Percentiles rank a stretch among this genome's conserved stretches.
phyloP scores from a whole-genome alignment of 2,329 filamentous ascomycete species.

The Cladophialophora carrionii region DNA sequence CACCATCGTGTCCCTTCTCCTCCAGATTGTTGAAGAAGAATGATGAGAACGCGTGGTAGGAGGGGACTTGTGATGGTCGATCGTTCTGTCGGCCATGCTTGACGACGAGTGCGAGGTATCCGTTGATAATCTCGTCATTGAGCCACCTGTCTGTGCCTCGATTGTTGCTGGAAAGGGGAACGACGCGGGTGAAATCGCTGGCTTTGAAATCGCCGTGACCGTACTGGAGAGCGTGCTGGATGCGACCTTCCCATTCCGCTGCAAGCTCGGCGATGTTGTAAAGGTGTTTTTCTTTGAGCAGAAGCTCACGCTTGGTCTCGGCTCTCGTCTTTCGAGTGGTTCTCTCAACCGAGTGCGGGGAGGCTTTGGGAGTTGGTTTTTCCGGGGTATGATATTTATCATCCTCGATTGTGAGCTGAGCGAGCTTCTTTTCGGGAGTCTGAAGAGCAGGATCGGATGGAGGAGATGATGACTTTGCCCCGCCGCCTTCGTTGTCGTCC shows the following conservation, averaged over 20 bases:
- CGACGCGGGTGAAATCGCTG: constrained; percentile 35
- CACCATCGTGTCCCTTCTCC: constrained; percentile 46
- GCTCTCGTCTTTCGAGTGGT: constrained; percentile 34
- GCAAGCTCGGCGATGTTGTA: constrained; percentile 45
- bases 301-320: constrained; percentile 36
- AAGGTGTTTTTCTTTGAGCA: constrained; percentile 34
- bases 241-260: constrained; percentile 44
- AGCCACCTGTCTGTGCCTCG: constrained; percentile 44
- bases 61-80: constrained; percentile 42
- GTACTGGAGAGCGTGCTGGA: constrained; percentile 40
- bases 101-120: constrained; percentile 49
- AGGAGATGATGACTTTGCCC: constrained; percentile 10
- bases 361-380: constrained; percentile 33
- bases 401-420: constrained; percentile 28
- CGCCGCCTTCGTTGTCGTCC: constrained; percentile 11
- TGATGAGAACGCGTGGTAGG: constrained; percentile 50
- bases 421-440: constrained; percentile 29
- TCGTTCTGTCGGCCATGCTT: constrained; percentile 39
- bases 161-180: constrained; percentile 25
- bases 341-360: constrained; percentile 27
- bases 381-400: constrained; percentile 18
- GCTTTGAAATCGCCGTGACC: constrained; percentile 30
- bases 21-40: constrained; percentile 51
- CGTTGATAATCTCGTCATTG: constrained; percentile 54
- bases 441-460: background rate